A percentile compares a stretch with the other conserved stretches of the same genome.
These are phyloP conservation scores for Dicorynia guianensis DNA, from an alignment of 306 rosid genomes.

Conservation along the genomic window DNA sequence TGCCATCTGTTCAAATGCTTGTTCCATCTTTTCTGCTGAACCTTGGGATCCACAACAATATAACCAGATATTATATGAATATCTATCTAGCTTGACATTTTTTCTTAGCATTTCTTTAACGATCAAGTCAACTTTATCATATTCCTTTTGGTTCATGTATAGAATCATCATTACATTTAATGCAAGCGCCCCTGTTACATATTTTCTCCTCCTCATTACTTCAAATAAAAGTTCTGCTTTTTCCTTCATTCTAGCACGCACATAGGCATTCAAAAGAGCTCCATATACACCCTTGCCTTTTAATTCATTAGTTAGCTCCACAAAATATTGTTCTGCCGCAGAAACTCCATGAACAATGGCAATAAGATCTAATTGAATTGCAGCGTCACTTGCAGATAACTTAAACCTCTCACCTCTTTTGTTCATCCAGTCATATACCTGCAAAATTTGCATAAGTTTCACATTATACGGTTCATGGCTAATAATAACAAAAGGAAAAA, in stretches of 20 bases:
- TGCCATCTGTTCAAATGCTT: slow-evolving; percentile 81
- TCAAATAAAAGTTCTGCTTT: slow-evolving; percentile 85
- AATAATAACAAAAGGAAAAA: not conserved
- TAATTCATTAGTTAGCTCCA: slow-evolving; percentile 54
- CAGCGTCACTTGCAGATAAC: slow-evolving; percentile 76
- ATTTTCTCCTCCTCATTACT: slow-evolving; percentile 72
- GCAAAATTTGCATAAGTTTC: slow-evolving; percentile 35
- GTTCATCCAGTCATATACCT: slow-evolving; percentile 96
- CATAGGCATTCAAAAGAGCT: slow-evolving; percentile 86
- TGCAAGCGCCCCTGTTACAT: slow-evolving; percentile 72
- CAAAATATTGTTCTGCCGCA: slow-evolving; percentile 78
- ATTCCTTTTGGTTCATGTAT: slow-evolving; percentile 82
- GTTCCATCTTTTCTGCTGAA: slow-evolving; percentile 76
- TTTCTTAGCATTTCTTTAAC: slow-evolving; percentile 83
- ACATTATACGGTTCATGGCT: slow-evolving; percentile 12
- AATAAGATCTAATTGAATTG: slow-evolving; percentile 86
- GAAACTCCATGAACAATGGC: slow-evolving; percentile 80
- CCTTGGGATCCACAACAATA: slow-evolving; percentile 85
- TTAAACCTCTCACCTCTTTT: slow-evolving; percentile 85
- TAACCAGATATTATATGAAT: slow-evolving; percentile 92
- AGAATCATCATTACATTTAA: slow-evolving; percentile 98
- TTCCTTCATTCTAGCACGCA: slow-evolving; percentile 58
- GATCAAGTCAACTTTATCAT: slow-evolving; percentile 73
- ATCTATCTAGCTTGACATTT: slow-evolving; percentile 68
- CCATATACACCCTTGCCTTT: slow-evolving; percentile 83